Percentiles rank a stretch among this genome's conserved stretches.
These are phyloP conservation scores for Claviceps sp. DNA, from an alignment of 2,329 filamentous ascomycete species.

Conservation along the genomic window DNA sequence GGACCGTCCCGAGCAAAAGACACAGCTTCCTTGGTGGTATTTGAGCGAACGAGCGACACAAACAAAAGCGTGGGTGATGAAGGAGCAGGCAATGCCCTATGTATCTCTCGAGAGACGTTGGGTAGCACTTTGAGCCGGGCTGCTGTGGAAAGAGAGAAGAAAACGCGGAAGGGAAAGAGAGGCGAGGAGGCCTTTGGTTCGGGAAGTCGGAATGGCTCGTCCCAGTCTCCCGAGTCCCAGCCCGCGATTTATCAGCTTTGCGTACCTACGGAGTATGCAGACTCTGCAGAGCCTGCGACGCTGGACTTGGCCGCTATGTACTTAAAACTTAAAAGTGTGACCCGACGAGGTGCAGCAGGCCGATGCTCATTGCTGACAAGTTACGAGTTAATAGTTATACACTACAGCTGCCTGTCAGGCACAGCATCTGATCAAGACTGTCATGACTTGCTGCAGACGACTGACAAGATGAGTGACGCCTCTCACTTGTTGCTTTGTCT, in stretches of 20 bases:
- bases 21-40: not conserved
- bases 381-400: not conserved
- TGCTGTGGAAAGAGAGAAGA: not conserved
- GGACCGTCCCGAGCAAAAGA: slow-evolving; percentile 3
- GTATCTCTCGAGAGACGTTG: not conserved
- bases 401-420: not conserved
- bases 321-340: not conserved
- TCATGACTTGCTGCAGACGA: too few relatives aligned
- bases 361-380: too few relatives aligned
- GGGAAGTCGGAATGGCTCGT: slow-evolving; percentile 1
- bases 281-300: not conserved
- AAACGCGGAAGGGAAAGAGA: not conserved
- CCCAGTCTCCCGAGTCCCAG: slow-evolving; percentile 12
- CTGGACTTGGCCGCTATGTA: slow-evolving; percentile 2
- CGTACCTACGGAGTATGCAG: too few relatives aligned
- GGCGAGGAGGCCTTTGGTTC: not conserved
- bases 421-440: too few relatives aligned
- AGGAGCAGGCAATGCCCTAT: not conserved
- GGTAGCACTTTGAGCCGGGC: not conserved
- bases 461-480: too few relatives aligned
- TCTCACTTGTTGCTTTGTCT: not conserved
- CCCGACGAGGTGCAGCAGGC: not conserved
- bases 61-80: not conserved
- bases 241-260: slow-evolving; percentile 18
- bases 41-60: not conserved